These are phyloP conservation scores for Ramaria sp. DNA, from an alignment of 768 basidiomycete genomes.

Conservation along the genomic window DNA sequence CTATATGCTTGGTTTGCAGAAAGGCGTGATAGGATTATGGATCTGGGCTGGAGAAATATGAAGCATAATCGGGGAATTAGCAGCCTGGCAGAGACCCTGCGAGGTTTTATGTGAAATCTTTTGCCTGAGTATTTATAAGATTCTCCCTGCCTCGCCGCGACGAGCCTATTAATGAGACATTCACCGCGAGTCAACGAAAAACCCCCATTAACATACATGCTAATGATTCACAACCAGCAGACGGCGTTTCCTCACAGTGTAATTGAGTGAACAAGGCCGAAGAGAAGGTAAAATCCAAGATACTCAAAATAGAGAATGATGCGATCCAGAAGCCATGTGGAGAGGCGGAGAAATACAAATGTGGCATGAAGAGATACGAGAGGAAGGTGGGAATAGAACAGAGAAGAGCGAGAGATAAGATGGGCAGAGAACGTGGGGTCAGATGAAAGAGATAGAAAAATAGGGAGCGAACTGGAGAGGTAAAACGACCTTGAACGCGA, in stretches of 20 bases:
- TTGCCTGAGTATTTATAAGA: too few relatives aligned
- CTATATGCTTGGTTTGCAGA: too few relatives aligned
- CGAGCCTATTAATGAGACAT: too few relatives aligned
- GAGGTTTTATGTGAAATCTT: too few relatives aligned
- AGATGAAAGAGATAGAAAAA: background rate
- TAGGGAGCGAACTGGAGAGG: background rate
- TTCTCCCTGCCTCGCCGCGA: too few relatives aligned
- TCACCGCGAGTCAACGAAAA: too few relatives aligned
- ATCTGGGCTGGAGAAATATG: too few relatives aligned
- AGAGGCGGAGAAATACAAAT: background rate
- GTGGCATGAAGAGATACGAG: background rate
- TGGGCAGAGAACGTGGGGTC: background rate
- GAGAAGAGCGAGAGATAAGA: slow-evolving; percentile 1
- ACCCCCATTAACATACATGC: too few relatives aligned
- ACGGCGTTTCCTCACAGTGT: background rate
- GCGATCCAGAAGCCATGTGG: background rate
- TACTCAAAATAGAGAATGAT: background rate
- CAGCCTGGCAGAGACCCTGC: too few relatives aligned
- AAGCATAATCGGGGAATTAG: too few relatives aligned
- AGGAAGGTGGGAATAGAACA: slow-evolving; percentile 2
- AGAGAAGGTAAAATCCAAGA: background rate
- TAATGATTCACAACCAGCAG: too few relatives aligned
- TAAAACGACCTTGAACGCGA: background rate
- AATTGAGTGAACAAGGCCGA: background rate
- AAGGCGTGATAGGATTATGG: too few relatives aligned